Percentiles rank a stretch among this genome's conserved stretches.
These are phyloP conservation scores for Elongisporangium prolatum DNA, from an alignment of 352 stramenopile species.

Conservation along the genomic window DNA sequence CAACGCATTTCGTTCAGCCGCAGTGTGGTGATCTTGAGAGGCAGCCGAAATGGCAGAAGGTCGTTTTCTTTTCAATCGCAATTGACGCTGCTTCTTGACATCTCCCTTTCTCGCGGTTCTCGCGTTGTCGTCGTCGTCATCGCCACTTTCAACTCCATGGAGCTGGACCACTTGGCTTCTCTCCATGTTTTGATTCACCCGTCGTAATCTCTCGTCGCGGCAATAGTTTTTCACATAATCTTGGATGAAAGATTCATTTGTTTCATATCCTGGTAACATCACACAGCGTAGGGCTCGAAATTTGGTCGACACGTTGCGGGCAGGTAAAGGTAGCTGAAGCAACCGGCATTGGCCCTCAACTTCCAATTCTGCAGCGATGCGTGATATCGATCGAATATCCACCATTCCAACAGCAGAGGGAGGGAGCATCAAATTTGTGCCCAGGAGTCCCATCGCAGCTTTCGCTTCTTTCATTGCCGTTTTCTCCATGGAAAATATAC, in stretches of 20 bases:
- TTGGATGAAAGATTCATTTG: slow-evolving; percentile 70
- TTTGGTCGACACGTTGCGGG: slow-evolving; percentile 77
- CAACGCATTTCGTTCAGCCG: neutral
- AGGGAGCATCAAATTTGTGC: neutral
- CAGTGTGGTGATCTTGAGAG: neutral
- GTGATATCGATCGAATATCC: slow-evolving; percentile 64
- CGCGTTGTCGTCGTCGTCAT: slow-evolving; percentile 23
- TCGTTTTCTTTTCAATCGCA: slow-evolving; percentile 1
- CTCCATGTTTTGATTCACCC: slow-evolving; percentile 57
- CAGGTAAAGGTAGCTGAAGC: slow-evolving; percentile 58
- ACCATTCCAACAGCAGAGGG: slow-evolving; percentile 46
- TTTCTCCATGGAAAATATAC: slow-evolving; percentile 71
- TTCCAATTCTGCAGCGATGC: slow-evolving; percentile 66
- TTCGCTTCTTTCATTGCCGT: slow-evolving; percentile 3
- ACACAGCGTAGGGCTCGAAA: slow-evolving; percentile 72
- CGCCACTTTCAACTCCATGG: slow-evolving; percentile 32
- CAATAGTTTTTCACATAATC: slow-evolving; percentile 73
- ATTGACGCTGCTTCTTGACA: slow-evolving; percentile 19
- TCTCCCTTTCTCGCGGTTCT: slow-evolving; percentile 1
- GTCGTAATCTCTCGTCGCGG: slow-evolving; percentile 65
- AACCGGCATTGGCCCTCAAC: slow-evolving; percentile 37
- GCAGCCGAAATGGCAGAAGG: neutral
- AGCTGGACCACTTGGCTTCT: slow-evolving; percentile 52
- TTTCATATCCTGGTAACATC: slow-evolving; percentile 52
- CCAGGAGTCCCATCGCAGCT: slow-evolving; percentile 3